Base-by-base conservation (phyloP, 805 yeast genomes). In the Pichia rugopelliculosa region DNA sequence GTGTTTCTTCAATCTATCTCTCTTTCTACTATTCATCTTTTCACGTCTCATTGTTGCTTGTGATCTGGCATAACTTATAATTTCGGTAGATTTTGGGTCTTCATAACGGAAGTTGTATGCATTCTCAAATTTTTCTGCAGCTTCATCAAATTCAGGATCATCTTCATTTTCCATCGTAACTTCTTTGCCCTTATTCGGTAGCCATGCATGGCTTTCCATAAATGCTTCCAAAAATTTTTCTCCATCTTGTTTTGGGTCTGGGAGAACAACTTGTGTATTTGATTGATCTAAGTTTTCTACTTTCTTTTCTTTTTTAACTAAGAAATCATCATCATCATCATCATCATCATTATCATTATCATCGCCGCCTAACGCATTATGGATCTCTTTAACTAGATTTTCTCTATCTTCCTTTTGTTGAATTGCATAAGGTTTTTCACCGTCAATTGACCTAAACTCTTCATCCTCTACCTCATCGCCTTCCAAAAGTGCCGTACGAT, bases 21-120 rank as follows among this genome's bases (percentile, higher is more conserved):
- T 80, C 71, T 88, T 88, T 57, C 99, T 79, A 12, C 84, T 65
- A 56, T 82, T 79, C 51, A 81, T 74, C 44, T 80, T 81, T 20
- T 84, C 80, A 61, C 99, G 76, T 69, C 99, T 82, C 60, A 89
- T 74, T 0, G 98, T 88, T 22, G 93, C 95, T 66, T 89, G 96
- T 39, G 73, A 83, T 76, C 99, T 88, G 3, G 98, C 97, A 70
- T 91, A 93, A 17, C 95, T 84, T 18, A 90, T 84, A 64, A 93
- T 87, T 59, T 91, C 96, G 0, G 91, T 87, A 7, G 96, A 77
- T 54, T 81, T 79, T 15, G 96, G 89, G 59, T 90, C 97, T 67
- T 93, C 99, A 63, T 77, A 93, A 62, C 99, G 77, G 74, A 91
- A 91, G 60, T 93, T 93, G 68, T 90, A 91, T 0, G 96, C 96